Base-by-base conservation (phyloP, 2,329 filamentous ascomycete genomes). In the Diaporthe caulivora region DNA sequence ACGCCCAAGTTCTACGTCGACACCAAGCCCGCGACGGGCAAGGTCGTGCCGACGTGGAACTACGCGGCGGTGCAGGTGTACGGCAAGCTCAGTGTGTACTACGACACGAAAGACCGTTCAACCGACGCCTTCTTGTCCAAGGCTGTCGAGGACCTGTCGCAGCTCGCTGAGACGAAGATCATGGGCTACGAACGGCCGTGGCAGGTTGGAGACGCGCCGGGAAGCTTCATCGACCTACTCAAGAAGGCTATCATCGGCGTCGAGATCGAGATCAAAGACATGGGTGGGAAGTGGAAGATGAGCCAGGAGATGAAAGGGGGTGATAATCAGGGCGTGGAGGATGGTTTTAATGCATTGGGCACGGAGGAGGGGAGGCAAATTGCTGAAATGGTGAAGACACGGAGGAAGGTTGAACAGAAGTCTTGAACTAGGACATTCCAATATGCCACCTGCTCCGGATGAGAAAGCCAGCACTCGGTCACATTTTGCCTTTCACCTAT, bases 1-100 rank as follows among this genome's bases (percentile, higher is more conserved):
- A 92, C 92, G 0, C 90, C 92, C 0, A 91, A 92, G 74, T 93
- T 93, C 81, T 93, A 93, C 82, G 85, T 82, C 15, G 86, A 90
- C 76, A 93, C 92, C 1, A 93, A 93, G 78, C 91, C 91, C 0
- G 79, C 78, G 0, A 91, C 87, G 0, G 91, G 87, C 15, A 93
- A 93, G 76, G 91, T 93, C 0, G 92, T 92, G 7, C 91, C 91
- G 0, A 94, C 92, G 0, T 93, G 92, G 92, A 91, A 94, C 80
- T 94, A 93, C 77, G 84, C 89, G 0, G 90, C 91, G 0, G 91
- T 87, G 0, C 90, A 93, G 80, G 89, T 85, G 0, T 93, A 93
- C 76, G 92, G 92, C 1, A 85, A 80, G 1, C 88, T 88, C 1
- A 87, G 75, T 0, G 81, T 93, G 5, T 89, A 86, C 75, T 87